Base-by-base conservation (phyloP, 306 rosid species). In the Prunus kanzakura region DNA sequence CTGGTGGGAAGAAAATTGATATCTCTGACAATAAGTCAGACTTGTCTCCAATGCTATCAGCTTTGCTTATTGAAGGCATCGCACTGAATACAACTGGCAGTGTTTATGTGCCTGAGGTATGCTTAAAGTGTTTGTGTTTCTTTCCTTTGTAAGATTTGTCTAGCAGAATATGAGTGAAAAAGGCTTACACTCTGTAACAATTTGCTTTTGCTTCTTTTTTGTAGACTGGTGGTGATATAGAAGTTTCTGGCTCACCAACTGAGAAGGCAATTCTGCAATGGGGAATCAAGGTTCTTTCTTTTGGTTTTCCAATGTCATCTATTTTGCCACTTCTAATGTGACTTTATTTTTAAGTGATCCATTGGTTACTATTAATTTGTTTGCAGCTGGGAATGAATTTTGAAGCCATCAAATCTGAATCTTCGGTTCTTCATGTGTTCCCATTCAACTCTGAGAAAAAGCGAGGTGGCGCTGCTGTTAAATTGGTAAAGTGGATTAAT, bases 381-480 rank as follows among this genome's bases (percentile, higher is more conserved):
- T 79, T 74, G 78, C 96, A 93, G 98, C 83, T 93, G 67, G 97
- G 96, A 76, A 91, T 93, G 98, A 76, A 84, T 64, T 93, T 89
- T 81, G 89, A 86, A 76, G 85, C 75, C 29, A 55, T 74, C 35
- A 87, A 92, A 82, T 78, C 89, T 50, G 82, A 87, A 62, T 87
- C 90, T 73, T 86, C 88, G 54, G 81, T 89, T 78, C 76, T 93
- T 72, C 92, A 84, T 56, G 96, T 88, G 58, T 93, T 88, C 71
- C 98, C 98, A 11, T 93, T 93, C 87, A 93, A 85, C 82, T 93
- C 98, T 0, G 96, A 87, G 67, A 93, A 89, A 81, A 93, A 93
- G 63, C 88, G 93, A 71, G 98, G 97, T 1, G 98, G 98, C 61
- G 88, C 86, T 68, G 97, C 93, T 15, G 52, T 82, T 49, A 47